Evolutionary conservation across 441 rosid genomes (phyloP).

Genomic region (Rhodomyrtus psidioides): DNA sequence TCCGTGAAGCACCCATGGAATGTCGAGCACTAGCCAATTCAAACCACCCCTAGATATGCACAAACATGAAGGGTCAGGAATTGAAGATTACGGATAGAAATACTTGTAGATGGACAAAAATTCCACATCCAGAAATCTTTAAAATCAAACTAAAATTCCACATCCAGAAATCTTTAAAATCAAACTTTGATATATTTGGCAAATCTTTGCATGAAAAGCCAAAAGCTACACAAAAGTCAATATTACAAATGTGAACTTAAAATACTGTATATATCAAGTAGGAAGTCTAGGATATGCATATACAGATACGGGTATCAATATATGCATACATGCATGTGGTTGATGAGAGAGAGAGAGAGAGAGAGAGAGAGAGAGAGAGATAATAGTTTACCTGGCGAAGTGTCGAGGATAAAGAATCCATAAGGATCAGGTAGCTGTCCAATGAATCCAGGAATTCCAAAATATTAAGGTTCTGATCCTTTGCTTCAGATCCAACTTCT

Average conservation of each 20-base stretch:
- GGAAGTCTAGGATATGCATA: neutral
- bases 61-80: neutral
- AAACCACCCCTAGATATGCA: slow-evolving; percentile 67
- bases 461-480: neutral
- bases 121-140: neutral
- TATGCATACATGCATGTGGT: neutral
- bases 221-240: neutral
- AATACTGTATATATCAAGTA: neutral
- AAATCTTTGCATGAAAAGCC: neutral
- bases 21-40: slow-evolving; percentile 87
- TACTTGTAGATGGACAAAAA: neutral
- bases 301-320: neutral
- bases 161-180: neutral
- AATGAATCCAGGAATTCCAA: slow-evolving; percentile 73
- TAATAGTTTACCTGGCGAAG: slow-evolving; percentile 58
- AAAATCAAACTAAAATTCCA: neutral
- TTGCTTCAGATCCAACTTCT: neutral
- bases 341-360: neutral
- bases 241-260: neutral
- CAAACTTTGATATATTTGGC: neutral
- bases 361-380: no score
- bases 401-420: slow-evolving; percentile 50
- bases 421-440: slow-evolving; percentile 46
- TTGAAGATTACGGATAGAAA: neutral
- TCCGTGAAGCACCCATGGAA: slow-evolving; percentile 81